These are phyloP conservation scores for Clarireedia paspali DNA, from an alignment of 2,329 filamentous ascomycete species.

Conservation along the genomic window DNA sequence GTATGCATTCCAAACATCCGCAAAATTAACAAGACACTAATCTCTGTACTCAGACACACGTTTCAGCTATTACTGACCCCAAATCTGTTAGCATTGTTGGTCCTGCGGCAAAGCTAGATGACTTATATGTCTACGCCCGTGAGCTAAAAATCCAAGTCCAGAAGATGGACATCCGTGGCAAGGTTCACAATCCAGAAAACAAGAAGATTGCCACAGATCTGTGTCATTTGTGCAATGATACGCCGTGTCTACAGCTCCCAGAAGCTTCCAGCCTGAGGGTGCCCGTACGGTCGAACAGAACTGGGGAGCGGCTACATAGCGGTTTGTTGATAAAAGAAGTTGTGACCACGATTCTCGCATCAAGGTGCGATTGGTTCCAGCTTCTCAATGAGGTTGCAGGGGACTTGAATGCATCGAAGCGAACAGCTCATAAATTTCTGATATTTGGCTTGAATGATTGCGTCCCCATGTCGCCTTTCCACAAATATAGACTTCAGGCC, in stretches of 20 bases:
- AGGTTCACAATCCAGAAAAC: conserved; percentile 13
- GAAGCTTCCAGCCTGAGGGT: neutral
- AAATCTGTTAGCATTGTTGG: conserved; percentile 10
- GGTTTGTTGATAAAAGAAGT: neutral
- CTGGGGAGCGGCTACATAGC: neutral
- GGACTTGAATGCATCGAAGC: neutral
- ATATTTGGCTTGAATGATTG: conserved; percentile 1
- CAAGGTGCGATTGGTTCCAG: conserved; percentile 11
- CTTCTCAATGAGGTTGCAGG: conserved; percentile 5
- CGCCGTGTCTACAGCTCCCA: neutral
- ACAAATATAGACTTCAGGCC: neutral
- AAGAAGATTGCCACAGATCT: conserved; percentile 2
- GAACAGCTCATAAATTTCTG: neutral
- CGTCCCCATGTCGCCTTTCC: neutral
- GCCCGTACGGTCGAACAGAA: conserved; percentile 2
- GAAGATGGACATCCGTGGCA: conserved; percentile 11
- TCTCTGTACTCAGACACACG: neutral
- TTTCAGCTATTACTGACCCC: conserved; percentile 9
- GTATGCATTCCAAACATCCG: neutral
- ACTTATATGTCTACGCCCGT: conserved; percentile 4
- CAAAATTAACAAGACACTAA: neutral
- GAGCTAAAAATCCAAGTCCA: conserved; percentile 4
- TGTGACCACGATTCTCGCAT: conserved; percentile 3
- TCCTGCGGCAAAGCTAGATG: neutral
- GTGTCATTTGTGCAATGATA: neutral